Evolutionary conservation across 176 grass and related monocot genomes (phyloP).

Genomic region (Pontederia paniculata): DNA sequence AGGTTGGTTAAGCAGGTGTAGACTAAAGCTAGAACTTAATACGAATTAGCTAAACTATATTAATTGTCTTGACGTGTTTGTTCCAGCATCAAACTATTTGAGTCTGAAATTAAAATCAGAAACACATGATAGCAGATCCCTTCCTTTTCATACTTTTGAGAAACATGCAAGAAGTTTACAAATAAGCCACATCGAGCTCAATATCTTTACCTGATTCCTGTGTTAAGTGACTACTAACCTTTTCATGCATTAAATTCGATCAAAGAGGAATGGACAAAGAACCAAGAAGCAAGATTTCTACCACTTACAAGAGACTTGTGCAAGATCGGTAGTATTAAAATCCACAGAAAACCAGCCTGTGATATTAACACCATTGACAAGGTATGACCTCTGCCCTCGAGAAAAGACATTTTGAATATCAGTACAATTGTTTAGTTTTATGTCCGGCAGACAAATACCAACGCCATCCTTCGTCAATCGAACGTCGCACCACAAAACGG

Average conservation of each 20-base stretch:
- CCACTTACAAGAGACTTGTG: constrained; percentile 40
- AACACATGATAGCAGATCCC: too few species aligned
- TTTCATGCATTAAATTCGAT: too few species aligned
- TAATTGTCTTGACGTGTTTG: too few species aligned
- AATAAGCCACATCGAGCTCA: too few species aligned
- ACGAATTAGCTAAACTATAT: too few species aligned
- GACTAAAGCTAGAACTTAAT: constrained; percentile 6
- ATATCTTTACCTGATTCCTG: too few species aligned
- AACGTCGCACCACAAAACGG: constrained; percentile 63
- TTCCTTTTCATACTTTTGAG: too few species aligned
- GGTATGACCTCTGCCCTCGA: constrained; percentile 30
- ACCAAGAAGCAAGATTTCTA: background rate
- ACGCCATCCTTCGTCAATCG: constrained; percentile 59
- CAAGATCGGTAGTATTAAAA: constrained; percentile 41
- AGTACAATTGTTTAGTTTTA: constrained; percentile 69
- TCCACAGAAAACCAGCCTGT: constrained; percentile 70
- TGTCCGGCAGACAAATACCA: constrained; percentile 57
- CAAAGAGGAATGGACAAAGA: too few species aligned
- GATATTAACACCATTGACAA: constrained; percentile 40
- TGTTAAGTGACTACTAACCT: too few species aligned
- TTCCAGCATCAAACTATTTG: too few species aligned
- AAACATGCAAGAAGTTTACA: too few species aligned
- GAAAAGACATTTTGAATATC: constrained; percentile 27
- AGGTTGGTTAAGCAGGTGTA: constrained; percentile 8
- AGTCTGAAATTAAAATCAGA: too few species aligned